A percentile compares a stretch with the other conserved stretches of the same genome.
Conservation (phyloP, 306 rosid species). For the Gastrolobium villosum region DNA sequence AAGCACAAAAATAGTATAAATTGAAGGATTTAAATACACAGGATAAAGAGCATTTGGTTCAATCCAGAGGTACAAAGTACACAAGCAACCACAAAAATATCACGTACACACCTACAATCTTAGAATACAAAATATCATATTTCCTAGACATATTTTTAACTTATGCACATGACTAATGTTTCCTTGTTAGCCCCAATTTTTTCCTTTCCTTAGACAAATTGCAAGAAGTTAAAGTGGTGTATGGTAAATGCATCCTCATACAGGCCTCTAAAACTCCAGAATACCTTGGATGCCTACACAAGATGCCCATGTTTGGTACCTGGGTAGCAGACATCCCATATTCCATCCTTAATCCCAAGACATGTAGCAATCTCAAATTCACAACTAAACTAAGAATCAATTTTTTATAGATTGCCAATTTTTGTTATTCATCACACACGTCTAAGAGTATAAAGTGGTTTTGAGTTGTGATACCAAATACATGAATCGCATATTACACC, state of each 20-base stretch:
- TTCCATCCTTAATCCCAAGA: not conserved
- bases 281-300: not conserved
- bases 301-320: slow-evolving; percentile 7
- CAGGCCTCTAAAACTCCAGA: slow-evolving; percentile 23
- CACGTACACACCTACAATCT: not conserved
- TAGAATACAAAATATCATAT: not conserved
- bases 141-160: not conserved
- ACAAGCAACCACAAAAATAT: not conserved
- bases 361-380: not conserved
- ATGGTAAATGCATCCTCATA: not conserved
- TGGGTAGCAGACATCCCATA: not conserved
- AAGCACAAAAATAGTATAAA: not conserved
- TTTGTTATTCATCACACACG: not conserved
- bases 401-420: not conserved
- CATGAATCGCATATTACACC: not conserved
- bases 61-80: slow-evolving; percentile 1
- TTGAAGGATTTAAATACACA: slow-evolving; percentile 15
- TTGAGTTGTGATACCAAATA: not conserved
- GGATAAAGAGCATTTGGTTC: slow-evolving; percentile 31
- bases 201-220: not conserved
- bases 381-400: not conserved
- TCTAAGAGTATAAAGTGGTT: not conserved
- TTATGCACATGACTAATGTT: not conserved
- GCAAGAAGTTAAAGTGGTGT: not conserved
- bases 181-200: not conserved